Evolutionary conservation across 495 filamentous ascomycete species (phyloP), one percentile per base, ranked within the genome.

Genomic region (Podospora pseudoanserina): DNA sequence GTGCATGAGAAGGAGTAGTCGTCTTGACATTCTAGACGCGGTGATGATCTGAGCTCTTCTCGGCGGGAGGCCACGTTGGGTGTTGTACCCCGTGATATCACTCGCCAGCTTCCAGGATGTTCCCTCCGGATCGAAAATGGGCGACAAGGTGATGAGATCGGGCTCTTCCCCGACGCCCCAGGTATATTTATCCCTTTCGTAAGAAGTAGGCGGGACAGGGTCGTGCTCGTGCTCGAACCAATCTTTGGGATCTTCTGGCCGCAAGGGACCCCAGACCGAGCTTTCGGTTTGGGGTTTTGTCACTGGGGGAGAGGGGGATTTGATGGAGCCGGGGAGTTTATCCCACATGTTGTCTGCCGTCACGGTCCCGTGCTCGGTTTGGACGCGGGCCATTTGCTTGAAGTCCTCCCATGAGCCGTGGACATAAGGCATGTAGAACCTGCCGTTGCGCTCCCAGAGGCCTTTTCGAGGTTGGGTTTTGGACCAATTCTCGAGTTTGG

Each of bases 101-200:
- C 92, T 87, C 4, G 88, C 85, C 15, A 98, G 89, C 53, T 90
- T 81, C 95, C 95, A 99, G 30, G 88, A 92, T 1, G 94, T 97
- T 63, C 88, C 86, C 64, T 91, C 88, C 0, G 95, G 96, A 75
- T 99, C 88, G 78, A 97, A 98, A 65, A 99, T 86, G 4, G 95
- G 95, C 74, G 93, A 97, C 76, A 99, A 89, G 18, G 92, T 92
- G 67, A 99, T 93, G 57, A 97, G 85, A 77, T 99, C 95, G 2
- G 96, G 94, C 64, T 94, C 92, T 79, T 98, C 95, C 66, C 87
- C 92, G 2, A 96, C 90, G 61, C 95, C 95, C 93, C 94, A 97
- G 23, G 81, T 78, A 74, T 94, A 92, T 67, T 89, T 87, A 74
- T 96, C 92, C 69, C 91, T 89, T 56, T 92, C 90, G 76, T 89